Base-by-base conservation (phyloP, 108 stramenopile species). In the Skeletonema grethae region DNA sequence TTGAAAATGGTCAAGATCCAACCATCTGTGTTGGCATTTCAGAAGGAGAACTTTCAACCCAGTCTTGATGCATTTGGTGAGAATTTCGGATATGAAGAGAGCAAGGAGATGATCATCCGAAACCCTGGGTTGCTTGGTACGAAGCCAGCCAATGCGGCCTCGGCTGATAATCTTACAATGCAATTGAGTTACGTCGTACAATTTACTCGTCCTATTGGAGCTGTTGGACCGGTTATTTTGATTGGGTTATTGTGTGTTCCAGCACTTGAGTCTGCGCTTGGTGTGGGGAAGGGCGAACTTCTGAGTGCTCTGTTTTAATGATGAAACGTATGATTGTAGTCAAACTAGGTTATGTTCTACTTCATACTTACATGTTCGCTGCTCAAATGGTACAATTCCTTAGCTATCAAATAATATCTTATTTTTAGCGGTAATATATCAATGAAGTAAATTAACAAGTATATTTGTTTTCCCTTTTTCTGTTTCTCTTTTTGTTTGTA, bases 101-200 rank as follows among this genome's bases (percentile, higher is more conserved):
- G 91, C 31, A 89, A 87, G 65, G 93, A 84, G 29, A 93, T 93
- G 92, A 89, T 94, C 7, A 35, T 78, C 8, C 84, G 93, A 4
- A 96, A 96, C 65, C 92, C 95, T 7, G 92, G 92, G 28, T 66
- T 95, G 38, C 76, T 95, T 62, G 83, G 86, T 11, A 80, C 93
- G 0, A 77, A 84, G 64, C 90, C 92, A n/a, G 75, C 82, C 7
- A 86, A 75, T 65, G 89, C 89, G 0, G 81, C 56, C 8, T 34
- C 50, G 46, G 85, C 85, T 10, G 86, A 79, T 62, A 69, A 72
- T 63, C 66, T 82, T 24, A 86, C 86, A 3, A 93, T 93, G 92
- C 76, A 81, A 43, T 83, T 90, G 53, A 82, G 80, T n/a, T 93
- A 93, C 61, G 73, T 93, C 63, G 79, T 93, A 45, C 88, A 85